Percentiles rank a stretch among this genome's conserved stretches.
Conservation (phyloP, 1,284 basidiomycete species). For the Tilletia horrida region DNA sequence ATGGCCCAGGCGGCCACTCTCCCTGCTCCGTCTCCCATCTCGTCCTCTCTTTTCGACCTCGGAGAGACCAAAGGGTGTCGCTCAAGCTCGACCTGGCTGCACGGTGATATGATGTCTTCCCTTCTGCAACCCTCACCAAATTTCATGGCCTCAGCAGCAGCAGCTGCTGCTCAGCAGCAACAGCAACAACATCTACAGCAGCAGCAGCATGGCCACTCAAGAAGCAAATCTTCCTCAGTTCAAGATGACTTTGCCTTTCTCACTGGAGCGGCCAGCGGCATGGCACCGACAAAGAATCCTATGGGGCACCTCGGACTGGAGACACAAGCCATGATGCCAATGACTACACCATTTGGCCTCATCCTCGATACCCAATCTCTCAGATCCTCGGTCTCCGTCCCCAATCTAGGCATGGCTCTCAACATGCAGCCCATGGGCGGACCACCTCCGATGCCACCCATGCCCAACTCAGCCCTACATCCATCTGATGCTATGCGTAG, state of each 20-base stretch:
- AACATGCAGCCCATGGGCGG: constrained; percentile 11
- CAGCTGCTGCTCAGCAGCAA: neutral
- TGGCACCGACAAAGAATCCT: neutral
- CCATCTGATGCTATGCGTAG: too few relatives aligned
- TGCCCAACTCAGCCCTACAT: neutral
- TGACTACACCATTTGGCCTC: neutral
- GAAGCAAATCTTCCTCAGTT: neutral
- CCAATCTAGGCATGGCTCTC: constrained; percentile 6
- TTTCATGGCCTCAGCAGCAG: neutral
- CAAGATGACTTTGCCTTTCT: constrained; percentile 13
- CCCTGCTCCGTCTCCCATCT: neutral
- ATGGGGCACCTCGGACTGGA: constrained; percentile 5
- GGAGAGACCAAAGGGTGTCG: too few relatives aligned
- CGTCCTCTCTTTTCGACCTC: neutral
- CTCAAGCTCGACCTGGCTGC: too few relatives aligned
- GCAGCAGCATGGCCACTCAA: neutral
- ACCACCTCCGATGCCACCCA: neutral
- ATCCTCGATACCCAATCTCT: constrained; percentile 9
- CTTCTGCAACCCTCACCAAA: neutral
- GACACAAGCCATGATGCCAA: neutral
- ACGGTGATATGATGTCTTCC: constrained; percentile 6
- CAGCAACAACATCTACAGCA: constrained; percentile 11
- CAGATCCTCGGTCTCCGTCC: constrained; percentile 12
- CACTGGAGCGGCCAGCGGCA: neutral
- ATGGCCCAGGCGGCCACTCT: constrained; percentile 11